phyloP scores from a whole-genome alignment of 805 yeast genomes.

The Nakazawaea peltata region DNA sequence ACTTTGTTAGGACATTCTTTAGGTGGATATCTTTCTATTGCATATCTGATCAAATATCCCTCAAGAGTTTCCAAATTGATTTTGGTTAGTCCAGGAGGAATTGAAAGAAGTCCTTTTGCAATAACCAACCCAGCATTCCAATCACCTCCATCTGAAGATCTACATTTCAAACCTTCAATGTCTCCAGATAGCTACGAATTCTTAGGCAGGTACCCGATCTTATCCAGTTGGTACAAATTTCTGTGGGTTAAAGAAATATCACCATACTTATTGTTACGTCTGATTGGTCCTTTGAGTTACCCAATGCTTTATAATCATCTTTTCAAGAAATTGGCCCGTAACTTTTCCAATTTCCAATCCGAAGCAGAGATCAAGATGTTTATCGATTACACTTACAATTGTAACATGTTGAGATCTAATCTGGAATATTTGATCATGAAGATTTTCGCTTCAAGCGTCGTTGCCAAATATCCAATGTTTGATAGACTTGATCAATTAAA shows the following conservation, averaged over 20 bases:
- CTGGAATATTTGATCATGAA: conserved; percentile 33
- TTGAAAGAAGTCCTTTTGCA: conserved; percentile 61
- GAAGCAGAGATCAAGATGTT: conserved; percentile 21
- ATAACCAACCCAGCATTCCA: conserved; percentile 31
- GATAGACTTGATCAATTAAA: conserved; percentile 40
- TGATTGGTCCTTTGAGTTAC: conserved; percentile 30
- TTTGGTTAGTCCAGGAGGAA: conserved; percentile 71
- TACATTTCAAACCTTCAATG: conserved; percentile 25
- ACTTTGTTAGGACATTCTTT: conserved; percentile 71
- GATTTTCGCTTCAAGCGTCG: conserved; percentile 46
- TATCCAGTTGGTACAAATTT: conserved; percentile 23
- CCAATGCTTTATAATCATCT: conserved; percentile 19
- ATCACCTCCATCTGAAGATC: not conserved
- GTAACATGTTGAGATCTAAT: conserved; percentile 21
- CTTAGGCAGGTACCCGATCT: conserved; percentile 37
- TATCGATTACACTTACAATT: conserved; percentile 24
- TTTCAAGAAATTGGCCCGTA: conserved; percentile 19
- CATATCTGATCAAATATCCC: conserved; percentile 56
- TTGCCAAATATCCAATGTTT: conserved; percentile 57
- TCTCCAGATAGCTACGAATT: conserved; percentile 38
- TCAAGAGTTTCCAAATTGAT: conserved; percentile 43
- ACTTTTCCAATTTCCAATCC: conserved; percentile 12
- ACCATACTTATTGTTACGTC: conserved; percentile 39
- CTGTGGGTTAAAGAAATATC: conserved; percentile 36
- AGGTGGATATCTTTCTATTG: conserved; percentile 67